Evolutionary conservation across 2,329 filamentous ascomycete species (phyloP).

Genomic region (Zymoseptoria brevis): DNA sequence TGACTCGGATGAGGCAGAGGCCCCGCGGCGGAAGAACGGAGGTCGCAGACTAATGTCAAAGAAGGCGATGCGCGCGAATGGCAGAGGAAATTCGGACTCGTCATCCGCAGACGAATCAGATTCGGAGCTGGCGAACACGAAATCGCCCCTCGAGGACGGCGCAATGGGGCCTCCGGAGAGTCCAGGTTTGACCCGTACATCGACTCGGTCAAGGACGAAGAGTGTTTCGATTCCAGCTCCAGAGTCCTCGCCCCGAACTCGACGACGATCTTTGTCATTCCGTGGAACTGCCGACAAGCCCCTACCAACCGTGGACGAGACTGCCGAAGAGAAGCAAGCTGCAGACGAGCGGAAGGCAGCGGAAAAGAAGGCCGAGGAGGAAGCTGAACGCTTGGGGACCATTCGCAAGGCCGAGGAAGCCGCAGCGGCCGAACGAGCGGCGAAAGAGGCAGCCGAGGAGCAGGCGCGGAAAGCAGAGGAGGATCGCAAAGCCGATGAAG

Average conservation of each 20-base stretch:
- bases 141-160: conserved; percentile 10
- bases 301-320: conserved; percentile 21
- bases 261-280: conserved; percentile 22
- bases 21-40: conserved; percentile 26
- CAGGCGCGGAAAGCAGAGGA: conserved; percentile 19
- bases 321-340: conserved; percentile 15
- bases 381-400: conserved; percentile 8
- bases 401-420: conserved; percentile 20
- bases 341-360: conserved; percentile 13
- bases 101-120: conserved; percentile 20
- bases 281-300: conserved; percentile 16
- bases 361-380: conserved; percentile 14
- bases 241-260: conserved; percentile 16
- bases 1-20: conserved; percentile 4
- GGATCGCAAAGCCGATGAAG: conserved; percentile 13
- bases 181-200: conserved; percentile 17
- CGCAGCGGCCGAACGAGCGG: conserved; percentile 15
- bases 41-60: conserved; percentile 28
- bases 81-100: conserved; percentile 23
- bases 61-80: conserved; percentile 29
- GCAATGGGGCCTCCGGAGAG: conserved; percentile 24
- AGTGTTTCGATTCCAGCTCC: conserved; percentile 20
- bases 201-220: conserved; percentile 22
- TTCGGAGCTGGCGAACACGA: conserved; percentile 15
- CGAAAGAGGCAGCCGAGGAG: conserved; percentile 20